Evolutionary conservation across 73 alveolate genomes (phyloP).

Genomic region (Paramecium biaurelia): DNA sequence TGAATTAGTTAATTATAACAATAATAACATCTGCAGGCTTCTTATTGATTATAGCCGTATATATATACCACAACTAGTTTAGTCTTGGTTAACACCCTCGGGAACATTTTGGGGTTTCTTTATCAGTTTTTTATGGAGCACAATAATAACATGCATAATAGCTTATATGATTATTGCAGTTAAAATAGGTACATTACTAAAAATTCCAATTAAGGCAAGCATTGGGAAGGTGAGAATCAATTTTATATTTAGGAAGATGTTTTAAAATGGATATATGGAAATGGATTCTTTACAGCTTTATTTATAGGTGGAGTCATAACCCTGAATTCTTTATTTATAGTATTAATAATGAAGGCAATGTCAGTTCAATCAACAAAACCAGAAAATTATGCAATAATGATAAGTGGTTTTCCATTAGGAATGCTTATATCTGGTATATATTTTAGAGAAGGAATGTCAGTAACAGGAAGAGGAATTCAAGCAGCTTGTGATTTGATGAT

Average conservation of each 20-base stretch:
- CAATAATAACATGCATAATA: not conserved
- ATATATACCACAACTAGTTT: not conserved
- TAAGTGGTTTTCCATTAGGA: constrained; percentile 31
- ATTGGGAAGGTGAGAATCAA: not conserved
- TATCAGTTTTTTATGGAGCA: constrained; percentile 9
- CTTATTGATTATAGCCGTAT: constrained; percentile 10
- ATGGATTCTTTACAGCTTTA: constrained; percentile 16
- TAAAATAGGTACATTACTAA: constrained; percentile 12
- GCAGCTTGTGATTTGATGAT: constrained; percentile 51
- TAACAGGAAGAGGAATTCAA: constrained; percentile 45
- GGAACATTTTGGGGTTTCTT: constrained; percentile 56
- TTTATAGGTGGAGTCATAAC: not conserved
- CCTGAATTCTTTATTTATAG: not conserved
- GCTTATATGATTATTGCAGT: not conserved
- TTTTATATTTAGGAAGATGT: constrained; percentile 30
- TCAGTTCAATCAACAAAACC: not conserved
- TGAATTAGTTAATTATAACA: not conserved
- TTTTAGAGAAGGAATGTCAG: constrained; percentile 44
- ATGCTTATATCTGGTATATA: not conserved
- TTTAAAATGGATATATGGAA: constrained; percentile 25
- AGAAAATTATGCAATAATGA: not conserved
- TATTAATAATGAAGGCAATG: constrained; percentile 37
- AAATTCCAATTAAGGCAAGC: not conserved
- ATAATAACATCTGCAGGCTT: constrained; percentile 8
- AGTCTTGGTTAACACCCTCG: constrained; percentile 44